These are phyloP conservation scores for Peronospora destructor DNA, from an alignment of 352 stramenopile species.

Conservation along the genomic window DNA sequence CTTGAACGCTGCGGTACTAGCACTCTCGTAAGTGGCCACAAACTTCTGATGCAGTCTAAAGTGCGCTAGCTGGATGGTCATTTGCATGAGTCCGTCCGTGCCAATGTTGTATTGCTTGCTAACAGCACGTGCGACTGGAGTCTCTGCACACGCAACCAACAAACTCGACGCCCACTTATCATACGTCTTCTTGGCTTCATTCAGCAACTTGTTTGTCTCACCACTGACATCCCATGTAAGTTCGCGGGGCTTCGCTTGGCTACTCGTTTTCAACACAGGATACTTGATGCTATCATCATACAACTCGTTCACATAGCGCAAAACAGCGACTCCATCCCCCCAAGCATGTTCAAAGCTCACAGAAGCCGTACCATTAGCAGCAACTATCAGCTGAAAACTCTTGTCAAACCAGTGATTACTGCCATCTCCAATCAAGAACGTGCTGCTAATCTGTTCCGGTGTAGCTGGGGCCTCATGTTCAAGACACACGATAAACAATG, in stretches of 20 bases:
- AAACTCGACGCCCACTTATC: slow-evolving; percentile 56
- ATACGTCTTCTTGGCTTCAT: slow-evolving; percentile 65
- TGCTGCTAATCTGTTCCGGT: slow-evolving; percentile 54
- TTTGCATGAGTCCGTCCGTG: slow-evolving; percentile 88
- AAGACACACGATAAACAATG: slow-evolving; percentile 78
- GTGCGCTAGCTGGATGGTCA: slow-evolving; percentile 87
- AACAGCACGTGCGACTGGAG: slow-evolving; percentile 59
- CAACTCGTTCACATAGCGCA: slow-evolving; percentile 86
- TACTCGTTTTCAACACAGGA: slow-evolving; percentile 43
- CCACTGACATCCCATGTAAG: slow-evolving; percentile 57
- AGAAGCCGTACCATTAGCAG: slow-evolving; percentile 67
- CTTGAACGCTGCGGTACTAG: slow-evolving; percentile 88
- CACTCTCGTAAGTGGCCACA: slow-evolving; percentile 84
- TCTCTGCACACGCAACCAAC: slow-evolving; percentile 67
- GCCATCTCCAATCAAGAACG: slow-evolving; percentile 77
- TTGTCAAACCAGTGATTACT: slow-evolving; percentile 91
- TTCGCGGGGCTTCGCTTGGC: slow-evolving; percentile 28
- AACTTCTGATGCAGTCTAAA: slow-evolving; percentile 77
- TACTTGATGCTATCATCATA: slow-evolving; percentile 76
- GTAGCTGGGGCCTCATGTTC: slow-evolving; percentile 61
- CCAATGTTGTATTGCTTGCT: slow-evolving; percentile 66
- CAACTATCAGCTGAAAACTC: slow-evolving; percentile 87
- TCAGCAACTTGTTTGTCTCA: slow-evolving; percentile 52
- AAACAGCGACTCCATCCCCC: slow-evolving; percentile 83
- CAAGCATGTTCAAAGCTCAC: slow-evolving; percentile 90